A percentile compares a stretch with the other conserved stretches of the same genome.
Evolutionary conservation across 1,139 yeast genomes (phyloP).

Genomic region (Yamadazyma siamensis): DNA sequence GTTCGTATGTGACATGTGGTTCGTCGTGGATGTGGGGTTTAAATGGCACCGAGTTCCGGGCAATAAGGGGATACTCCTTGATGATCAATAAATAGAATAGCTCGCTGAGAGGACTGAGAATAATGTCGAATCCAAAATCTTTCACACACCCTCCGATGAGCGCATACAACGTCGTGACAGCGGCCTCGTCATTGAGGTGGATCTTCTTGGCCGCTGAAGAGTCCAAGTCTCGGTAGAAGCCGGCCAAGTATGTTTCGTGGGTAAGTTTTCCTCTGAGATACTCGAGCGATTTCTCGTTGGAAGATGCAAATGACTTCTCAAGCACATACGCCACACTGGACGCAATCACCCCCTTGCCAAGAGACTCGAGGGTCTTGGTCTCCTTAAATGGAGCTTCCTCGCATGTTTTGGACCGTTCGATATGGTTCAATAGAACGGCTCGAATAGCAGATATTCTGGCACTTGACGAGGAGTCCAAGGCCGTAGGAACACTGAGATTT

Average conservation of each 20-base stretch:
- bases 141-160: constrained; percentile 68
- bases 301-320: constrained; percentile 44
- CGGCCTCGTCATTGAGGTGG: constrained; percentile 39
- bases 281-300: constrained; percentile 42
- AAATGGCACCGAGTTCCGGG: constrained; percentile 38
- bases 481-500: constrained; percentile 2
- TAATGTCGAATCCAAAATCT: constrained; percentile 75
- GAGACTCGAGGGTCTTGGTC: constrained; percentile 45
- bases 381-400: constrained; percentile 44
- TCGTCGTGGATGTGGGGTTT: constrained; percentile 5
- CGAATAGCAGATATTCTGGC: constrained; percentile 16
- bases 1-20: too few relatives aligned
- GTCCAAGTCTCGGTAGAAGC: constrained; percentile 50
- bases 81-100: constrained; percentile 61
- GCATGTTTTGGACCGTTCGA: constrained; percentile 68
- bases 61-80: constrained; percentile 61
- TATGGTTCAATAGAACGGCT: constrained; percentile 31
- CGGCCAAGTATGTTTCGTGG: constrained; percentile 41
- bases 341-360: constrained; percentile 56
- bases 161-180: constrained; percentile 51
- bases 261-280: constrained; percentile 54
- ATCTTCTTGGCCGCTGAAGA: constrained; percentile 28
- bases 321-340: constrained; percentile 59
- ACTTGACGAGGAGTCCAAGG: neutral
- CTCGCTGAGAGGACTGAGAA: constrained; percentile 62